A percentile compares a stretch with the other conserved stretches of the same genome.
Conservation (phyloP, 352 stramenopile species). For the Globisporangium sylvaticum region DNA sequence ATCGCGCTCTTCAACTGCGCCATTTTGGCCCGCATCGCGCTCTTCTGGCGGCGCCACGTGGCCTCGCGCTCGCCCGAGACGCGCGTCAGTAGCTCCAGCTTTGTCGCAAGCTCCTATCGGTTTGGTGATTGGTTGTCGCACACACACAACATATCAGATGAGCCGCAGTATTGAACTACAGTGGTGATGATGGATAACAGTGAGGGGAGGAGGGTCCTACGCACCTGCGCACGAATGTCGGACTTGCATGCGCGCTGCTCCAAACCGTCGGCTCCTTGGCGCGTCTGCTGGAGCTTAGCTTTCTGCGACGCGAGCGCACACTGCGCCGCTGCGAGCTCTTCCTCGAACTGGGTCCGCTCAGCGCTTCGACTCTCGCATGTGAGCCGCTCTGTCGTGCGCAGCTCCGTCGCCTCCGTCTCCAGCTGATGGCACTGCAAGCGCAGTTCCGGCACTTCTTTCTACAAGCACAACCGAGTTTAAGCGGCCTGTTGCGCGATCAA, state of each 20-base stretch:
- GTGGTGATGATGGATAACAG: background rate
- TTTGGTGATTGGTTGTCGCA: background rate
- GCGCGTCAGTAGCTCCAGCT: conserved; percentile 9
- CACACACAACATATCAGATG: background rate
- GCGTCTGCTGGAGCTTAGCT: conserved; percentile 5
- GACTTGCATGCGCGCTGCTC: conserved; percentile 6
- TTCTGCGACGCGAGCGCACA: conserved; percentile 16
- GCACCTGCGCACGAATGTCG: conserved; percentile 14
- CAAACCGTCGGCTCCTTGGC: background rate
- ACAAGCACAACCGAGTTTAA: conserved; percentile 3
- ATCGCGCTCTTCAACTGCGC: conserved; percentile 22
- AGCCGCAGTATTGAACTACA: background rate
- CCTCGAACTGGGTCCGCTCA: conserved; percentile 27
- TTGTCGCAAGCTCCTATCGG: conserved; percentile 12
- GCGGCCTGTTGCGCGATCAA: background rate
- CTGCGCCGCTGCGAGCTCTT: conserved; percentile 19
- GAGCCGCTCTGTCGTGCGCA: conserved; percentile 21
- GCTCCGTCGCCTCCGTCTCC: conserved; percentile 22
- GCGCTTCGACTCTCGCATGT: conserved; percentile 22
- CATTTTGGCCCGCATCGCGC: conserved; percentile 16
- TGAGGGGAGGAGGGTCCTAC: background rate
- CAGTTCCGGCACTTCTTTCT: conserved; percentile 17
- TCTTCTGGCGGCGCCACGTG: conserved; percentile 16
- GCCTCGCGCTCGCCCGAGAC: background rate
- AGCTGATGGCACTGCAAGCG: conserved; percentile 20